Base-by-base conservation (phyloP, 2,329 filamentous ascomycete species). In the Sporothrix inflata region DNA sequence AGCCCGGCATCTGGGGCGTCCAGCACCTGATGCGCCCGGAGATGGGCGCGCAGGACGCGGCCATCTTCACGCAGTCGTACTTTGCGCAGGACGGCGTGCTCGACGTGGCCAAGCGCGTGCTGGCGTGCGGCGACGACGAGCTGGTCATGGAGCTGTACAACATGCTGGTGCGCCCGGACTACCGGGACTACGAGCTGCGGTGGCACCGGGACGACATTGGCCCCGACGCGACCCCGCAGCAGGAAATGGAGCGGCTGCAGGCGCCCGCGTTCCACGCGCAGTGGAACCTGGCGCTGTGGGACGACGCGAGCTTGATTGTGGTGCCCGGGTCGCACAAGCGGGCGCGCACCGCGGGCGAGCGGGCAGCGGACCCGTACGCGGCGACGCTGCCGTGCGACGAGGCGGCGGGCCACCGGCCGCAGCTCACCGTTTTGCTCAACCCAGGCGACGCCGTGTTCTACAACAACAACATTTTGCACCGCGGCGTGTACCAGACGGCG, bases 81-180 rank as follows among this genome's bases (percentile, higher is more conserved):
- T 97, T 97, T 79, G 88, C 89, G 45, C 83, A 87, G 27, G 84
- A 85, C 30, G 84, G 85, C 34, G 83, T 95, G 8, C 80, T 95
- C 0, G 79, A 81, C 40, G 85, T 92, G 1, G 90, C 91, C 1
- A 88, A 87, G 75, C 87, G 89, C 78, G 82, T 97, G 1, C 83
- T 97, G 51, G 84, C 21, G 11, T 69, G 82, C 72, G 75, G 76
- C 21, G 87, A 90, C 45, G 88, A 91, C 5, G 84, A 90, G 1
- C 84, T 97, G 27, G 91, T 95, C 51, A 92, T 97, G 89, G 94
- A 97, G 81, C 83, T 97, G 21, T 94, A 94, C 82, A 97, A 97
- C 79, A 86, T 97, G 81, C 89, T 97, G 8, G 90, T 97, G 16
- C 85, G 91, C 5, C 94, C 94, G 0, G 89, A 90, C 51, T 73